Conservation (phyloP, 2,329 filamentous ascomycete species). For the Incumbomyces delicatus region DNA sequence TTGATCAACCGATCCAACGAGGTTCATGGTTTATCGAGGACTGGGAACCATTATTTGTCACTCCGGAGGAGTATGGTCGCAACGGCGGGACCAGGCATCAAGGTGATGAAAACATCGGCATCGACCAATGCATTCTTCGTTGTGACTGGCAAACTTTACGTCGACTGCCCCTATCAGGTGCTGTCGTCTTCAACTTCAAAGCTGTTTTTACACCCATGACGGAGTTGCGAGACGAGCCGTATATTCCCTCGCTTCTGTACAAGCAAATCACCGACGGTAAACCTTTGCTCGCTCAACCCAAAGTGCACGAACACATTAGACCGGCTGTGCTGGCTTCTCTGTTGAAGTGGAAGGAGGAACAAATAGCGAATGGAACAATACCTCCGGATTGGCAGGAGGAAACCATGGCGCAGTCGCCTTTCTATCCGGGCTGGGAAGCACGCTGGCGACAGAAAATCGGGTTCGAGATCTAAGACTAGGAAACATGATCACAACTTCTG, state of each 20-base stretch:
- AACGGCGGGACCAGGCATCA: conserved; percentile 41
- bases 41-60: conserved; percentile 57
- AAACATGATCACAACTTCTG: background rate
- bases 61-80: conserved; percentile 49
- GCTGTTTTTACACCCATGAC: conserved; percentile 59
- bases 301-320: conserved; percentile 59
- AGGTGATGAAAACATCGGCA: conserved; percentile 38
- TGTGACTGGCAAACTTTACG: conserved; percentile 71
- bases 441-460: conserved; percentile 52
- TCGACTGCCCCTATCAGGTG: conserved; percentile 57
- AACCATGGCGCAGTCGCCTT: conserved; percentile 58
- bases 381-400: conserved; percentile 48
- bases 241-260: conserved; percentile 52
- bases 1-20: conserved; percentile 58
- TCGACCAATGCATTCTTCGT: conserved; percentile 50
- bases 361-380: conserved; percentile 47
- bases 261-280: conserved; percentile 56
- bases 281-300: conserved; percentile 55
- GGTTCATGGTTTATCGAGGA: conserved; percentile 65
- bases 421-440: conserved; percentile 58
- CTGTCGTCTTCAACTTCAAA: conserved; percentile 68
- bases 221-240: conserved; percentile 54
- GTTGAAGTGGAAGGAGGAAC: conserved; percentile 47
- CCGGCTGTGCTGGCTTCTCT: conserved; percentile 52
- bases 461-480: background rate